Conservation (phyloP, 2,329 filamentous ascomycete species). For the Nemania serpens region DNA sequence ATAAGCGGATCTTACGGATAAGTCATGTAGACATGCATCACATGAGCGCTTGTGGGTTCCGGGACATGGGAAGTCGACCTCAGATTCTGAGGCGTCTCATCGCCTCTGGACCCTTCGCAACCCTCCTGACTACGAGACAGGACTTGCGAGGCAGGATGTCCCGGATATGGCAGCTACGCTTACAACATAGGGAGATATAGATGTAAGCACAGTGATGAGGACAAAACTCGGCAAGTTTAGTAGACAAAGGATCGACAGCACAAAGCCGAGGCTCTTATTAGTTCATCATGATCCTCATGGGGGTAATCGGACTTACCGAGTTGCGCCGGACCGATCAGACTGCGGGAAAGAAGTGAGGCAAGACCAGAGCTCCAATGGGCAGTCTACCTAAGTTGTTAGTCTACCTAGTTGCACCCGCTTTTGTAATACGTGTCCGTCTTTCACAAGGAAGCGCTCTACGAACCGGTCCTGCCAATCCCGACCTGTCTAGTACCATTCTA, state of each 20-base stretch:
- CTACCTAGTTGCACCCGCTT: neutral
- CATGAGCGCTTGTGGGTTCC: neutral
- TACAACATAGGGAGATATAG: neutral
- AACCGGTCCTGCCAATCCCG: slow-evolving; percentile 1
- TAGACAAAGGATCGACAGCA: neutral
- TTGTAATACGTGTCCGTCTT: neutral
- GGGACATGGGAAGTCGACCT: neutral
- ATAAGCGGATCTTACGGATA: neutral
- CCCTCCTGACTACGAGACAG: neutral
- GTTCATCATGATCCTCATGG: neutral
- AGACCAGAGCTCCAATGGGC: neutral
- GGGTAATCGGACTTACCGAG: neutral
- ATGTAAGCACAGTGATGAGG: neutral
- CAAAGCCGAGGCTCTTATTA: neutral
- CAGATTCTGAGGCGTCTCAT: neutral
- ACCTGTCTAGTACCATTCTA: slow-evolving; percentile 1
- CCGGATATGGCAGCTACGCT: neutral
- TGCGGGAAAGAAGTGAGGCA: neutral
- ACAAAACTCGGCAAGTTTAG: neutral
- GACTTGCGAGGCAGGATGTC: neutral
- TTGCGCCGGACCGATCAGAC: no score
- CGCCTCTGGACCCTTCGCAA: neutral
- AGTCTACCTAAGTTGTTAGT: neutral
- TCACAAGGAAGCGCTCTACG: neutral
- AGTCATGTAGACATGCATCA: neutral